phyloP scores from a whole-genome alignment of 1,284 basidiomycete genomes.

The Ganoderma meredithae region DNA sequence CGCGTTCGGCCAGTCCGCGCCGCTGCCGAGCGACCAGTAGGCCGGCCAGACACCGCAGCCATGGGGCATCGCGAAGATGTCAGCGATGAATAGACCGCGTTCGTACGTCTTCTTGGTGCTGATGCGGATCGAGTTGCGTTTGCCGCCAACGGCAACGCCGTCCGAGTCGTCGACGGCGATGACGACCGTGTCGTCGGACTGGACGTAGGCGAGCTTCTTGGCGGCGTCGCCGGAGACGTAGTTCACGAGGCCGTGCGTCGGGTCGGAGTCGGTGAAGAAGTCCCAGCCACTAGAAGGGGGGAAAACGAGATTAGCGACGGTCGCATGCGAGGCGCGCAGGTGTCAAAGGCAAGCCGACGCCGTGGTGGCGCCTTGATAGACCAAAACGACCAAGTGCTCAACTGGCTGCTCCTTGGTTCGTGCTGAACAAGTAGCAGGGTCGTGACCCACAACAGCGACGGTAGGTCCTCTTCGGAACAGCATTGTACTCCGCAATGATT shows the following conservation, averaged over 20 bases:
- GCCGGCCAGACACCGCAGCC: slow-evolving; percentile 88
- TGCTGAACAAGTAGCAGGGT: neutral
- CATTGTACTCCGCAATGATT: neutral
- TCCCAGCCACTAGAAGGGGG: slow-evolving; percentile 59
- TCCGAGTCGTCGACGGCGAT: slow-evolving; percentile 70
- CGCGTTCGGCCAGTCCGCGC: slow-evolving; percentile 71
- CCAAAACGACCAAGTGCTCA: neutral
- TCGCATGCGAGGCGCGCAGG: neutral
- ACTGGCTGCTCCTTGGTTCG: neutral
- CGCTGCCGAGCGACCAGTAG: slow-evolving; percentile 61
- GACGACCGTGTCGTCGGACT: slow-evolving; percentile 59
- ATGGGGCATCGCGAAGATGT: slow-evolving; percentile 77
- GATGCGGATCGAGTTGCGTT: slow-evolving; percentile 81
- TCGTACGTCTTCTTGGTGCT: slow-evolving; percentile 69
- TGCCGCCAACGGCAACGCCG: slow-evolving; percentile 55
- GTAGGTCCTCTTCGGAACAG: neutral
- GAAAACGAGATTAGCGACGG: slow-evolving; percentile 4
- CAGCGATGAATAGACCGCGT: slow-evolving; percentile 81
- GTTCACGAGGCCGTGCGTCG: slow-evolving; percentile 51
- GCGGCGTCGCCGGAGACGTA: slow-evolving; percentile 48
- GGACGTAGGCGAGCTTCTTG: slow-evolving; percentile 61
- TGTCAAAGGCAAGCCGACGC: neutral
- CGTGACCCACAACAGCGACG: neutral
- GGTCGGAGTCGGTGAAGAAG: slow-evolving; percentile 68
- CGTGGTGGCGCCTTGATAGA: neutral